Evolutionary conservation across 2,329 filamentous ascomycete genomes (phyloP), one percentile per base, ranked within the genome.

Genomic region (Penicillium sp.): DNA sequence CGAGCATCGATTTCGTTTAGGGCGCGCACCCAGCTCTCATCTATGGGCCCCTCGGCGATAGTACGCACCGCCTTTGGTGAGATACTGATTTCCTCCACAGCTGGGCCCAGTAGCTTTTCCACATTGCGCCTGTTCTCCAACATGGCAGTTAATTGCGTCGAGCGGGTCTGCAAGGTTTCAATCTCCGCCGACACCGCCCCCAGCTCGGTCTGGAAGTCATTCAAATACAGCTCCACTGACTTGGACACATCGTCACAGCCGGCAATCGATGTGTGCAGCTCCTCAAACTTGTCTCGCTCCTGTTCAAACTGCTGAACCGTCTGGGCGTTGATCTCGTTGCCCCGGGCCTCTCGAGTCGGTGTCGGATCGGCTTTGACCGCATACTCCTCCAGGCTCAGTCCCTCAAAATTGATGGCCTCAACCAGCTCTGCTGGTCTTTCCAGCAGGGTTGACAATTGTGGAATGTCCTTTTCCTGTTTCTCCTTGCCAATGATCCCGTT

Each of bases 151-250:
- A 99, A 74, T 7, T 87, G 85, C 10, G 87, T 83, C 0, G 94
- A 99, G 43, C 94, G 85, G 47, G 87, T 86, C 74, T 99, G 94
- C 38, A 99, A 76, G 2, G 86, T 91, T 73, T 99, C 94, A 47
- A 99, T 99, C 69, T 99, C 94, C 6, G 91, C 87, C 1, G 94
- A 96, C 12, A 99, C 94, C 13, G 85, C 84, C 8, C 90, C 93
- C 10, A 99, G 83, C 71, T 99, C 95, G 54, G 91, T 89, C 68
- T 95, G 91, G 68, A 99, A 99, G 70, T 87, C 93, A 34, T 89
- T 89, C 48, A 99, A 80, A 69, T 96, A 97, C 29, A 84, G 86
- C 75, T 99, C 93, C 49, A 99, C 94, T 0, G 92, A 96, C 71
- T 86, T 89, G 42, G 97, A 81, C 46, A 97, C 90, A 68, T 95